phyloP scores from a whole-genome alignment of 2,329 filamentous ascomycete genomes.

The Claviceps humidiphila region DNA sequence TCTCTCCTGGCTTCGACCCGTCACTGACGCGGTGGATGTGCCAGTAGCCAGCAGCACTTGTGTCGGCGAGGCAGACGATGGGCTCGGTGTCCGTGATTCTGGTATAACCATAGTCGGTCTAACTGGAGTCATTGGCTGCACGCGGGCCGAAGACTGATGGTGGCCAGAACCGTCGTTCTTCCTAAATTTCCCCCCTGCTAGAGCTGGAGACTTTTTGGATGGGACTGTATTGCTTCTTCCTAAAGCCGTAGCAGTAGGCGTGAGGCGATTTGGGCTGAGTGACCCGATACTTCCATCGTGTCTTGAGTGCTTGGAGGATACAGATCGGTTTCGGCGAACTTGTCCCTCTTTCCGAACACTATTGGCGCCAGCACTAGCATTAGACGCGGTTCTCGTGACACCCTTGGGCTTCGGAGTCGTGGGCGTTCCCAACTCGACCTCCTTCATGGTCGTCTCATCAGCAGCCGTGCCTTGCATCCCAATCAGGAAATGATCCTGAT shows the following conservation, averaged over 20 bases:
- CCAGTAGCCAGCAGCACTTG: slow-evolving; percentile 16
- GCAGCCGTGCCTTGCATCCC: slow-evolving; percentile 98
- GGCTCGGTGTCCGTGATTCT: slow-evolving; percentile 9
- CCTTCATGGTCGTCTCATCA: slow-evolving; percentile 61
- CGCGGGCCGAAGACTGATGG: slow-evolving; percentile 19
- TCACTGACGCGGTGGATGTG: slow-evolving; percentile 15
- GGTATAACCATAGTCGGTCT: slow-evolving; percentile 13
- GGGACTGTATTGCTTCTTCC: slow-evolving; percentile 79
- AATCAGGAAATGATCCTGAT: slow-evolving; percentile 95
- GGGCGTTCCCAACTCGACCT: slow-evolving; percentile 57
- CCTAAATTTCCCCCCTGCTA: slow-evolving; percentile 55
- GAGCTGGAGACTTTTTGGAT: slow-evolving; percentile 70
- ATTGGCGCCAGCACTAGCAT: slow-evolving; percentile 76
- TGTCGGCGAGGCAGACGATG: slow-evolving; percentile 16
- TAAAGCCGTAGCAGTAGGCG: slow-evolving; percentile 42
- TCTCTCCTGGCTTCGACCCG: slow-evolving; percentile 36
- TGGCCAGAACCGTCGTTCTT: slow-evolving; percentile 19
- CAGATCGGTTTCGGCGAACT: slow-evolving; percentile 77
- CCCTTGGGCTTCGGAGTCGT: slow-evolving; percentile 34
- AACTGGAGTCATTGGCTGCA: slow-evolving; percentile 26
- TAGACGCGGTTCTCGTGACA: slow-evolving; percentile 57
- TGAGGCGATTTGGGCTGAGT: slow-evolving; percentile 42
- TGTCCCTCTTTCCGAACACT: slow-evolving; percentile 71
- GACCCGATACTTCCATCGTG: slow-evolving; percentile 62
- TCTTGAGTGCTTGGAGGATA: slow-evolving; percentile 77